Evolutionary conservation across 768 basidiomycete species (phyloP).

Genomic region (Hygrophorus pudorinus): DNA sequence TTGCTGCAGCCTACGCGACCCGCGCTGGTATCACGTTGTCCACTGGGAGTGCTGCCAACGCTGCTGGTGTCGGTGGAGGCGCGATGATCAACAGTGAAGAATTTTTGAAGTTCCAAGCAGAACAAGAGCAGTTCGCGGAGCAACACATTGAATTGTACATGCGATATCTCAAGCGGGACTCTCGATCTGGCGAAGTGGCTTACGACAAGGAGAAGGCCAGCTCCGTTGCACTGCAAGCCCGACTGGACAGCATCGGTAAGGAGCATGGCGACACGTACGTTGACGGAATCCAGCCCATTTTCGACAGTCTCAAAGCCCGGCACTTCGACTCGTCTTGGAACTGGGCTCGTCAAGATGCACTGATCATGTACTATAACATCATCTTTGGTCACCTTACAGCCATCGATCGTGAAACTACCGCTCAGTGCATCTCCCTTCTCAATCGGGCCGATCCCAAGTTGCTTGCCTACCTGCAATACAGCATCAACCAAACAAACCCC

Average conservation of each 20-base stretch:
- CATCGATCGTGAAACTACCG: slow-evolving; percentile 93
- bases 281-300: slow-evolving; percentile 89
- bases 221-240: slow-evolving; percentile 62
- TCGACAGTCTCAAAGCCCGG: slow-evolving; percentile 92
- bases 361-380: slow-evolving; percentile 97
- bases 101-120: slow-evolving; percentile 91
- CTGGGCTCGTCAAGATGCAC: slow-evolving; percentile 95
- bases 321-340: slow-evolving; percentile 99
- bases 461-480: slow-evolving; percentile 90
- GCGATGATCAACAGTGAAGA: slow-evolving; percentile 96
- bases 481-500: slow-evolving; percentile 77
- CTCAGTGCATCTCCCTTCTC: slow-evolving; percentile 94
- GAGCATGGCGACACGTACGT: slow-evolving; percentile 95
- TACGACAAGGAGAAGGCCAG: slow-evolving; percentile 81
- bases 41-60: slow-evolving; percentile 52
- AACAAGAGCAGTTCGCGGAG: slow-evolving; percentile 85
- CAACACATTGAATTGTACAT: slow-evolving; percentile 95
- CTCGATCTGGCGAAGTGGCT: slow-evolving; percentile 84
- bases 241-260: slow-evolving; percentile 76
- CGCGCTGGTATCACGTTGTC: slow-evolving; percentile 81
- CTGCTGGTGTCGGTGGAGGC: slow-evolving; percentile 57
- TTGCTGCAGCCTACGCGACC: slow-evolving; percentile 80
- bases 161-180: slow-evolving; percentile 92
- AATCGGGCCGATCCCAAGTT: slow-evolving; percentile 94
- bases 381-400: slow-evolving; percentile 91